A percentile compares a stretch with the other conserved stretches of the same genome.
Conservation (phyloP, 2,329 filamentous ascomycete genomes). For the Arthrobotrys conoides region DNA sequence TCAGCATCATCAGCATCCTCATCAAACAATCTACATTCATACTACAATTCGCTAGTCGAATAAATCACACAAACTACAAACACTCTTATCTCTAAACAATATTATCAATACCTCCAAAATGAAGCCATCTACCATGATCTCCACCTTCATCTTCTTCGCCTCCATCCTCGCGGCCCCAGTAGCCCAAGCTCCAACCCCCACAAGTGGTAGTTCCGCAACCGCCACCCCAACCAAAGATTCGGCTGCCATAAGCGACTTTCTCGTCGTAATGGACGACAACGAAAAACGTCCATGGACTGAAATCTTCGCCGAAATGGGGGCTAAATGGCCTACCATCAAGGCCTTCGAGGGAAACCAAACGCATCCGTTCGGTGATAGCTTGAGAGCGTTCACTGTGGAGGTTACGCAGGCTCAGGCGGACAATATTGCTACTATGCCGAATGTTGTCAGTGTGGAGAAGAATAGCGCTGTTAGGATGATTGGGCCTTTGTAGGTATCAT, state of each 20-base stretch:
- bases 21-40: not conserved
- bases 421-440: conserved; percentile 34
- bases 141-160: conserved; percentile 21
- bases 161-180: conserved; percentile 8
- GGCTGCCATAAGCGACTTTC: conserved; percentile 12
- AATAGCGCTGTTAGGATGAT: conserved; percentile 24
- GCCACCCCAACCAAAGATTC: not conserved
- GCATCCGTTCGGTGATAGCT: conserved; percentile 20
- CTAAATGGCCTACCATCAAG: conserved; percentile 17
- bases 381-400: conserved; percentile 29
- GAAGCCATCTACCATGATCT: conserved; percentile 27
- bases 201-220: not conserved
- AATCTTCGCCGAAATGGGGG: conserved; percentile 24
- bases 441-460: conserved; percentile 38
- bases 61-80: not conserved
- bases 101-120: too few species aligned
- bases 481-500: not conserved
- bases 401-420: conserved; percentile 23
- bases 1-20: conserved; percentile 1
- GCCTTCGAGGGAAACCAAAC: conserved; percentile 11
- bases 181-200: conserved; percentile 8
- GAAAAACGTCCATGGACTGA: conserved; percentile 37
- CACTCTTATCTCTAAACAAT: not conserved
- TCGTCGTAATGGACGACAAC: conserved; percentile 19
- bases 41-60: not conserved